A percentile compares a stretch with the other conserved stretches of the same genome.
These are phyloP conservation scores for Lablab purpureus DNA, from an alignment of 306 rosid genomes.

Conservation along the genomic window DNA sequence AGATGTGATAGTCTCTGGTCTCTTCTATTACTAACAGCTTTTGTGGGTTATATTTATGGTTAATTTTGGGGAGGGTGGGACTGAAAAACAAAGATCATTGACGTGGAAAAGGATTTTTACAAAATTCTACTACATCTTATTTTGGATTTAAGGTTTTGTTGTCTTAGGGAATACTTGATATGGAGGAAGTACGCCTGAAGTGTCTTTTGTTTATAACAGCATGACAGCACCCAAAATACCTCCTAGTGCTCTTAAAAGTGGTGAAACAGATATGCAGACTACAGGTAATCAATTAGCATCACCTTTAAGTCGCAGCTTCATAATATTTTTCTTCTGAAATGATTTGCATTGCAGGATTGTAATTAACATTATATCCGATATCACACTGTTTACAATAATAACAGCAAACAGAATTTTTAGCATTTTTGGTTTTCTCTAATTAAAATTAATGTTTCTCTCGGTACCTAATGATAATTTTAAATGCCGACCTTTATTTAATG, in stretches of 20 bases:
- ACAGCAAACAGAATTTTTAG: too few species aligned
- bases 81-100: constrained; percentile 24
- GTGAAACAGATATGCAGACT: constrained; percentile 80
- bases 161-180: constrained; percentile 28
- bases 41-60: constrained; percentile 17
- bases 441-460: too few species aligned
- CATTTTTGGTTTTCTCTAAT: too few species aligned
- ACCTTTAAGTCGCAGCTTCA: constrained; percentile 33
- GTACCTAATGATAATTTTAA: not conserved
- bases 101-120: not conserved
- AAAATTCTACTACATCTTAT: constrained; percentile 26
- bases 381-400: not conserved
- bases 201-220: constrained; percentile 56
- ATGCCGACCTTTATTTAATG: not conserved
- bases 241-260: constrained; percentile 75
- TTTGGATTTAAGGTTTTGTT: constrained; percentile 31
- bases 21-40: not conserved
- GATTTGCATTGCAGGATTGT: constrained; percentile 19
- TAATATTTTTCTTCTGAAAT: not conserved
- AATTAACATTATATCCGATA: not conserved
- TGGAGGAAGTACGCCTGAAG: constrained; percentile 37
- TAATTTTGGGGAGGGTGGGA: constrained; percentile 32
- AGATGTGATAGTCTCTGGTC: constrained; percentile 14
- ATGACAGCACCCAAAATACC: constrained; percentile 94
- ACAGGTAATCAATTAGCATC: constrained; percentile 64